These are phyloP conservation scores for Fusarium xyrophilum DNA, from an alignment of 2,329 filamentous ascomycete species.

Conservation along the genomic window DNA sequence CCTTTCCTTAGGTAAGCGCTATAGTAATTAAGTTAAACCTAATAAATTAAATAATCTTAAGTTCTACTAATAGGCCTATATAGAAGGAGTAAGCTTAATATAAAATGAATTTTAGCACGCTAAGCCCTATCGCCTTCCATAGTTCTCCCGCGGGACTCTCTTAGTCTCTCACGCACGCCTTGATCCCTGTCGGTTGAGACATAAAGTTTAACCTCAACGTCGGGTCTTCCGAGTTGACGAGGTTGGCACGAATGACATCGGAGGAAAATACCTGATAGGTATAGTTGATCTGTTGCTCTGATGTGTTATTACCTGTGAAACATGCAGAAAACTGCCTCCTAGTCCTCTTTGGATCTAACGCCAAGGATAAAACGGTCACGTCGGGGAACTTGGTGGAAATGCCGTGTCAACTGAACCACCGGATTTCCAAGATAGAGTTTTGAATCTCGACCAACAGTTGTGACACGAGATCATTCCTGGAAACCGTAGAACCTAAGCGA, in stretches of 20 bases:
- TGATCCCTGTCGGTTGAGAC: background rate
- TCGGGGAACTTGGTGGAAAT: background rate
- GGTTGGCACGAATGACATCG: background rate
- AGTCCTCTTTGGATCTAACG: background rate
- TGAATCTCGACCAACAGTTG: background rate
- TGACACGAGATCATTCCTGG: background rate
- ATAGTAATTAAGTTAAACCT: no score
- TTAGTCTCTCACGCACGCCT: background rate
- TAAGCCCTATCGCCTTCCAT: no score
- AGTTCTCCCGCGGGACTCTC: background rate
- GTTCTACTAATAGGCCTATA: no score
- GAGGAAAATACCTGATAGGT: background rate
- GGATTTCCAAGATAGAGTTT: background rate
- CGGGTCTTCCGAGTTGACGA: background rate
- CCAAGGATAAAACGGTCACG: background rate
- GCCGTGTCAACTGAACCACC: background rate
- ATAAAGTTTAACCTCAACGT: conserved; percentile 19
- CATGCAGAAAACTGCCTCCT: background rate
- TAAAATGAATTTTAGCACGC: no score
- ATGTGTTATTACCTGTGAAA: background rate
- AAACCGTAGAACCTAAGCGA: background rate
- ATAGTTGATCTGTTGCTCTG: background rate
- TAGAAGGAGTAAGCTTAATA: no score
- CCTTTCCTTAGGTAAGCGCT: no score
- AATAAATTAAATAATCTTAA: no score